A percentile compares a stretch with the other conserved stretches of the same genome.
Conservation (phyloP, 805 yeast genomes). For the Yarrowia deformans region DNA sequence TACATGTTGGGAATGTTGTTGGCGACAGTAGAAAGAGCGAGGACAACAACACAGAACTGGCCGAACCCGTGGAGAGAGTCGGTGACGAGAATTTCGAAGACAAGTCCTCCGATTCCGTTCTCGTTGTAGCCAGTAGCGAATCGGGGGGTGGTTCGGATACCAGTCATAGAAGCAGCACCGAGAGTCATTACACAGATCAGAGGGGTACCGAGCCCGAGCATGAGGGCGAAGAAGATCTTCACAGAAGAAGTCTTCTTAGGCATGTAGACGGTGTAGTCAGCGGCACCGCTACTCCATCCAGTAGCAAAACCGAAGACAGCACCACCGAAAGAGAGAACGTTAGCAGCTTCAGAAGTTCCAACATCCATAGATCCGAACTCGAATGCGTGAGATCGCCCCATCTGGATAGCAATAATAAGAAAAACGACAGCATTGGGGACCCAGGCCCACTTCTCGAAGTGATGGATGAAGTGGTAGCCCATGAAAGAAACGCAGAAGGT, state of each 20-base stretch:
- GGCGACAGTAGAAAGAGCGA: slow-evolving; percentile 86
- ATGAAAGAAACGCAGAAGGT: slow-evolving; percentile 80
- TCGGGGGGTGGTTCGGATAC: slow-evolving; percentile 56
- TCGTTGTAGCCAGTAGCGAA: slow-evolving; percentile 61
- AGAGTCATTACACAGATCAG: slow-evolving; percentile 73
- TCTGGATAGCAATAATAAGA: slow-evolving; percentile 78
- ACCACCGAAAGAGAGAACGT: slow-evolving; percentile 81
- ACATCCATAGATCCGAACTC: slow-evolving; percentile 59
- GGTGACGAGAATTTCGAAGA: slow-evolving; percentile 76
- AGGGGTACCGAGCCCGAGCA: slow-evolving; percentile 71
- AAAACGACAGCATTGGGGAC: slow-evolving; percentile 78
- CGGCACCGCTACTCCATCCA: slow-evolving; percentile 93
- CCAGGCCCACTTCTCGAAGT: slow-evolving; percentile 88
- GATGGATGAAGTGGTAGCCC: slow-evolving; percentile 83
- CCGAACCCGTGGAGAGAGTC: slow-evolving; percentile 89
- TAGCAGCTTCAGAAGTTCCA: slow-evolving; percentile 76
- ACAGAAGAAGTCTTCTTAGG: slow-evolving; percentile 65
- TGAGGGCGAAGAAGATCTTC: slow-evolving; percentile 69
- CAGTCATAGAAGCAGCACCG: slow-evolving; percentile 88
- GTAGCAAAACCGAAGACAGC: slow-evolving; percentile 86
- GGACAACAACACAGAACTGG: slow-evolving; percentile 82
- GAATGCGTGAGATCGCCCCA: slow-evolving; percentile 72
- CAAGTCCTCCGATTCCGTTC: slow-evolving; percentile 79
- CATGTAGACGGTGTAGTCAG: slow-evolving; percentile 91
- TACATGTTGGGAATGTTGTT: slow-evolving; percentile 95